A percentile compares a stretch with the other conserved stretches of the same genome.
These are phyloP conservation scores for Tricholoma flavovirens DNA, from an alignment of 768 basidiomycete genomes.

Conservation along the genomic window DNA sequence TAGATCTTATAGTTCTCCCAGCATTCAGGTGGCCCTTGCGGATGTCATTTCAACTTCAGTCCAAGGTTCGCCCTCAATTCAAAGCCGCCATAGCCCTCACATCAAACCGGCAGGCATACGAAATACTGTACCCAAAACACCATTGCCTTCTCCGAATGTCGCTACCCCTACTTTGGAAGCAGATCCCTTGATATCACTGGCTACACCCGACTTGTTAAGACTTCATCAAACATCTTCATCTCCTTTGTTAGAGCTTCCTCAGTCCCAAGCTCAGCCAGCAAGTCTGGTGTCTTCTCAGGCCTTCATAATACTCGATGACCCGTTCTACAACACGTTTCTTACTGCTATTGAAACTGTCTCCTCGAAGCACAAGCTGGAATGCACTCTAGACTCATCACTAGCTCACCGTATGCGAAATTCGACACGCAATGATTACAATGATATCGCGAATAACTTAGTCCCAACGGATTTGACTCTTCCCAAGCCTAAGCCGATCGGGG, in stretches of 20 bases:
- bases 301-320: slow-evolving; percentile 2
- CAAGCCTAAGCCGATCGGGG: slow-evolving; percentile 4
- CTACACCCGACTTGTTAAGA: neutral
- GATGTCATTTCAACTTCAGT: slow-evolving; percentile 4
- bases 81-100: slow-evolving; percentile 7
- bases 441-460: neutral
- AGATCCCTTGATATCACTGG: slow-evolving; percentile 6
- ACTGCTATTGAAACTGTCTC: neutral
- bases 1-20: slow-evolving; percentile 11
- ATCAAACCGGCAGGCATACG: slow-evolving; percentile 1
- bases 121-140: neutral
- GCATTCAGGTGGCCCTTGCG: slow-evolving; percentile 7
- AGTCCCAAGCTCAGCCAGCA: neutral
- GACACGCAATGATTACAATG: neutral
- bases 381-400: neutral
- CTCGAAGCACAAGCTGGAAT: neutral
- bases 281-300: slow-evolving; percentile 12
- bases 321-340: slow-evolving; percentile 12
- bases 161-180: neutral
- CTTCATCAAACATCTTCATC: neutral
- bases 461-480: slow-evolving; percentile 8
- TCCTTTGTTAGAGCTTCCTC: neutral
- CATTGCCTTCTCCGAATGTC: slow-evolving; percentile 5
- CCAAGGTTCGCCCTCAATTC: neutral
- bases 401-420: neutral